Conservation (phyloP, 2,329 filamentous ascomycete species). For the Alternaria postmessia region DNA sequence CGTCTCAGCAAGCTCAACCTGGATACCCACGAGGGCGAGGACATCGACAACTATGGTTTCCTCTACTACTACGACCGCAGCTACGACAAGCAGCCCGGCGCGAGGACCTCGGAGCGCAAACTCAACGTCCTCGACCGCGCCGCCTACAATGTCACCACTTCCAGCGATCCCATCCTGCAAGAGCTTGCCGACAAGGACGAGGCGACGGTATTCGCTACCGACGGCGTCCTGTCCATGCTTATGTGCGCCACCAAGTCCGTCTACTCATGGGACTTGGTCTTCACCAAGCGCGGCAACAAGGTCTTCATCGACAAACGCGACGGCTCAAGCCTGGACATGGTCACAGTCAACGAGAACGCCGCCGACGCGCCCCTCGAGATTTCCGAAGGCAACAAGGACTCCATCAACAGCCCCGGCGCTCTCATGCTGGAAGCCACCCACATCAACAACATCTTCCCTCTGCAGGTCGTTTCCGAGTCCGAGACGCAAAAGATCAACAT, state of each 20-base stretch:
- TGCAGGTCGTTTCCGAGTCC: constrained; percentile 90
- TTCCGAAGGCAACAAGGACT: constrained; percentile 90
- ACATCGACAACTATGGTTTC: constrained; percentile 95
- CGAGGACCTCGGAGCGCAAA: constrained; percentile 84
- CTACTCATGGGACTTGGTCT: constrained; percentile 98
- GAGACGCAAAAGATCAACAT: constrained; percentile 82
- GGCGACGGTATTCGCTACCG: constrained; percentile 95
- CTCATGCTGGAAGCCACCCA: constrained; percentile 97
- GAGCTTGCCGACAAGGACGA: constrained; percentile 95
- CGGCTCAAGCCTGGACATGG: constrained; percentile 92
- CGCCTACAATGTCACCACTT: constrained; percentile 97
- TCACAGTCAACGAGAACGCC: constrained; percentile 99
- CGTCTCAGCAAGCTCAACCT: constrained; percentile 94
- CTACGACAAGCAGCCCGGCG: constrained; percentile 90
- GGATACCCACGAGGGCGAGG: constrained; percentile 92
- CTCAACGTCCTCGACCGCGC: constrained; percentile 90
- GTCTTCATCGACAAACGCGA: constrained; percentile 99
- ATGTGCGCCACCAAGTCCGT: constrained; percentile 98
- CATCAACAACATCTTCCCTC: constrained; percentile 99
- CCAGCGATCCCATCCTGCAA: constrained; percentile 94
- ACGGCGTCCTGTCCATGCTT: constrained; percentile 97
- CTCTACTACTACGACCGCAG: constrained; percentile 97
- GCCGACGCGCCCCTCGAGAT: constrained; percentile 92
- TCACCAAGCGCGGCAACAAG: constrained; percentile 91
- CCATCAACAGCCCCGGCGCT: constrained; percentile 90